phyloP scores from a whole-genome alignment of 495 filamentous ascomycete species.

The Neurospora tetraspora region DNA sequence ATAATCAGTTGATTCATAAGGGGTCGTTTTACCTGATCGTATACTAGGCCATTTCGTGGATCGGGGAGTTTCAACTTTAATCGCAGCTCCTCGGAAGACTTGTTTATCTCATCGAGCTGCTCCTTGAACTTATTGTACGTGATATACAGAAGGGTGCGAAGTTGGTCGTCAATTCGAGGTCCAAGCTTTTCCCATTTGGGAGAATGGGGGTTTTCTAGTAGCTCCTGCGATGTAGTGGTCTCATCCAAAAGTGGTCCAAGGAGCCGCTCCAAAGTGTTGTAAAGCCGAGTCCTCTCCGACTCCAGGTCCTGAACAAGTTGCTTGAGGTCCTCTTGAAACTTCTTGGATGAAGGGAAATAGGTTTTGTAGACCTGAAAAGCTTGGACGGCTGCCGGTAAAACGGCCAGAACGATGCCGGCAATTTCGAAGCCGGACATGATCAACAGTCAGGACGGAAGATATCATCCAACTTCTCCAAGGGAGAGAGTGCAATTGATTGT shows the following conservation, averaged over 20 bases:
- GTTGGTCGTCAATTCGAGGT: neutral
- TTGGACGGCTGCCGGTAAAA: conserved; percentile 24
- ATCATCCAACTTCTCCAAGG: neutral
- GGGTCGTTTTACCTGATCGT: neutral
- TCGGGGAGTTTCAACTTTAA: neutral
- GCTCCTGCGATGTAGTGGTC: neutral
- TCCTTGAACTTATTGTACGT: conserved; percentile 1
- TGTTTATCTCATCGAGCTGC: neutral
- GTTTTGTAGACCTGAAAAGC: conserved; percentile 24
- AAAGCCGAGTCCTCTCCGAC: conserved; percentile 1
- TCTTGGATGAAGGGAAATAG: conserved; percentile 17
- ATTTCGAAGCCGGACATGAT: conserved; percentile 22
- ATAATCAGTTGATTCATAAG: neutral
- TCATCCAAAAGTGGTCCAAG: conserved; percentile 1
- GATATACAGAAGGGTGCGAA: conserved; percentile 1
- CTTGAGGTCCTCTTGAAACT: conserved; percentile 11
- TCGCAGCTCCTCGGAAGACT: neutral
- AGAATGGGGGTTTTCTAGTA: conserved; percentile 2
- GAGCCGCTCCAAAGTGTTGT: conserved; percentile 6
- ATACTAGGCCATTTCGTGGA: neutral
- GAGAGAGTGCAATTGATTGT: neutral
- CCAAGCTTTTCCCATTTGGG: conserved; percentile 1
- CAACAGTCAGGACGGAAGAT: neutral
- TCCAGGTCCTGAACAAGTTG: neutral
- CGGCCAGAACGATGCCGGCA: conserved; percentile 26